Conservation (phyloP, 805 yeast species). For the Kazachstania africana region DNA sequence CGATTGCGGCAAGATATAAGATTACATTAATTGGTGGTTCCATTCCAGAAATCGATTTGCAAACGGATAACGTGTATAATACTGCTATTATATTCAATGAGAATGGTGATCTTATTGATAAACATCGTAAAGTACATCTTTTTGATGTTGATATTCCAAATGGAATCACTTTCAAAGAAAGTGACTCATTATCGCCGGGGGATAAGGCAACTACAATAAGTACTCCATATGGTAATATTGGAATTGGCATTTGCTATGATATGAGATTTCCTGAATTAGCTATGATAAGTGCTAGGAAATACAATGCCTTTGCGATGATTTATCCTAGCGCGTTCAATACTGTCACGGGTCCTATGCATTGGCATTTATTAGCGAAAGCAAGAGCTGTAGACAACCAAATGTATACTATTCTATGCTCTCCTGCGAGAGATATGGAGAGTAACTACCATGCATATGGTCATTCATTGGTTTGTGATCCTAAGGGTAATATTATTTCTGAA, state of each 20-base stretch:
- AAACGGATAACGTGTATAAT: constrained; percentile 50
- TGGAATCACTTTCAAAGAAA: constrained; percentile 81
- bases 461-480: constrained; percentile 51
- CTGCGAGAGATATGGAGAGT: constrained; percentile 60
- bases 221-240: constrained; percentile 33
- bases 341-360: constrained; percentile 73
- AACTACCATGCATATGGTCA: constrained; percentile 61
- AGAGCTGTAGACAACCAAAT: constrained; percentile 68
- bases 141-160: constrained; percentile 90
- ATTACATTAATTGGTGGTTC: constrained; percentile 82
- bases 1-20: constrained; percentile 51
- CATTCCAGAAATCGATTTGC: constrained; percentile 63
- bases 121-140: constrained; percentile 82
- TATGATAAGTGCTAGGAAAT: constrained; percentile 48
- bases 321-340: constrained; percentile 82
- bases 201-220: constrained; percentile 57
- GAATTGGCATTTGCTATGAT: constrained; percentile 80
- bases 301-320: constrained; percentile 58
- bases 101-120: constrained; percentile 66
- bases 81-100: constrained; percentile 65
- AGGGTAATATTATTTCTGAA: constrained; percentile 49
- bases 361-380: constrained; percentile 65
- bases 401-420: constrained; percentile 72
- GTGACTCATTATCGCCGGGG: constrained; percentile 66
- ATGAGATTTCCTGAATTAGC: constrained; percentile 74